Base-by-base conservation (phyloP, 2,329 filamentous ascomycete genomes). In the Calonectria honghensis region DNA sequence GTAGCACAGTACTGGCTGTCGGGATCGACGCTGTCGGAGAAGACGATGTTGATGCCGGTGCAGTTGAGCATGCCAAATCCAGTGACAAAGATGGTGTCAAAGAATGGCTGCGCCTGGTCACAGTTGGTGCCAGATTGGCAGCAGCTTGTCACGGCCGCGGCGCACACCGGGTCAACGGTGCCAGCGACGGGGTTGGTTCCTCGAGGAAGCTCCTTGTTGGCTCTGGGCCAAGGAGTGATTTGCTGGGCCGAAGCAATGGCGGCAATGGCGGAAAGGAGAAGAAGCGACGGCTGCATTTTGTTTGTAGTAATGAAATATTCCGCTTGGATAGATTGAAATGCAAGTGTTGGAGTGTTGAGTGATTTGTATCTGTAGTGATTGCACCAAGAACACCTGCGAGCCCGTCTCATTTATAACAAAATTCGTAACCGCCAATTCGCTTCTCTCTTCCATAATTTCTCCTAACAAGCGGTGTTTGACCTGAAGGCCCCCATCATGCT, bases 1-100 rank as follows among this genome's bases (percentile, higher is more conserved):
- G 57, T 63, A 41, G 57, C 57, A 18, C 57, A 63, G 35, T 63
- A 63, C 35, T 63, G 37, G 57, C 57, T 63, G 35, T 41, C 39
- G 6, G 57, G 57, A 41, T 63, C 57, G 39, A 41, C 37, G 35
- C 35, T 41, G n/a, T 63, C 35, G 10, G 57, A 63, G 16, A 63
- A 63, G 57, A 63, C 57, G 9, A 63, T 63, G 13, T 14, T 16
- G 27, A 63, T 63, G n/a, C 32, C 27, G 6, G 35, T 63, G 57
- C 57, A 63, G 32, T 63, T 39, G 11, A 63, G 57, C 57, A 63
- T 63, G 9, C 57, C 57, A 7, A 63, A 39, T 2, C 57, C 57
- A 20, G 32, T 63, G 24, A 63, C n/a, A 41, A 63, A 63, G 24
- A 63, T 63, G 37, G 24, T 63, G 37, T 63, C n/a, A 16, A 63